Evolutionary conservation across 2,329 filamentous ascomycete genomes (phyloP), one percentile per base, ranked within the genome.

Genomic region (Ceratocystis cubensis): DNA sequence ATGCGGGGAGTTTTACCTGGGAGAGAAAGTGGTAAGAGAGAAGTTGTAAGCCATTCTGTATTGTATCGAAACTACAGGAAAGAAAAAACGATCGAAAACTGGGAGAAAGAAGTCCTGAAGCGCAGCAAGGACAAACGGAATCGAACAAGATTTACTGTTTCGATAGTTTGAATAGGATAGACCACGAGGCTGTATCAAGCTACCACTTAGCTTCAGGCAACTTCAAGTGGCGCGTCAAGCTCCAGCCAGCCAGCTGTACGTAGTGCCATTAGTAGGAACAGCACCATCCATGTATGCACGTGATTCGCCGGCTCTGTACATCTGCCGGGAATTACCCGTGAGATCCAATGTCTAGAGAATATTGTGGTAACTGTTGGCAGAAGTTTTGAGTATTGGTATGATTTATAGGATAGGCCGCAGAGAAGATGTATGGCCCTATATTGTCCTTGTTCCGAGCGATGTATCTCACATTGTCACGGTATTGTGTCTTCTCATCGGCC

Each of bases 11-110:
- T 56, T 85, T 78, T 86, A 95, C 94, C 93, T 99, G 77, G 94
- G 94, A 75, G 94, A 97, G 87, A 99, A 99, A 71, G 94, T 99
- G 70, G 94, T 99, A 76, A 99, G 84, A 69, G 94, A 99, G 86
- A 99, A 99, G 66, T 70, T 70, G 68, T 70, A 70, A 20, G 69
- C 69, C 69, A 70, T 70, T 56, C 33, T 63, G 63, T 22, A 61
- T 28, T 61, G 33, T 64, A 20, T 62, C 20, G 53, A 28, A 65
- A 13, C 45, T 44, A 53, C 28, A 41, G 33, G 22, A 61, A 41
- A 57, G 22, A 46, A 57, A 44, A 17, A 66, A 44, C 57, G 56
- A 45, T 46, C 41, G 64, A 61, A 63, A 44, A 33, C 48, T 61
- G 41, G 13, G 28, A 33, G n/a, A 66, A 66, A 63, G 48, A 53